Evolutionary conservation across 768 basidiomycete genomes (phyloP), one percentile per base, ranked within the genome.

Genomic region (Termitomyces sp.): DNA sequence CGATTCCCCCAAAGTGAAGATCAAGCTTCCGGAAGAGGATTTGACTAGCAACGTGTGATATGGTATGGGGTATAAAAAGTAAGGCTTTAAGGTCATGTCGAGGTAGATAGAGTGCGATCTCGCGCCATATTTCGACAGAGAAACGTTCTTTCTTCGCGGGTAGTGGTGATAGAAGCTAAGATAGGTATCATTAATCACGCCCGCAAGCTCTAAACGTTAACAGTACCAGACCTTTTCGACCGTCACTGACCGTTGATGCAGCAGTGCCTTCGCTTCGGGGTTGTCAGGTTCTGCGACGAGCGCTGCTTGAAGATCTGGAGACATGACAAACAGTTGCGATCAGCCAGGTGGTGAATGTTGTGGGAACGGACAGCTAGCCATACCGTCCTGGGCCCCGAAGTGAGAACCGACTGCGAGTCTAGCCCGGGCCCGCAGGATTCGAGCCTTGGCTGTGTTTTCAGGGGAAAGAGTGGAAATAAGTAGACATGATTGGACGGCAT

Each of bases 61-160:
- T 73, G 17, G 77, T 77, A 60, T 89, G 85, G 0, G 87, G 86
- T 4, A 90, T 78, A 50, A 81, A 78, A 1, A 89, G 73, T 0
- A 88, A 72, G 0, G 83, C 78, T 63, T 82, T 85, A 50, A 89
- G 80, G 66, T 90, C 88, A 10, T 79, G 78, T 19, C 81, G 77
- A 0, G 86, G 83, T 5, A 90, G 77, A 63, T 77, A 84, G 5
- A 77, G 70, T 0, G 82, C 86, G 38, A 90, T 83, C 65, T 88
- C 82, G 35, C 83, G 75, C 88, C 88, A 90, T 51, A 89, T 82
- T 70, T 90, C 88, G 6, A 75, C 74, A 4, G 87, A 87, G 62
- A 89, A 82, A 19, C 78, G 77, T 38, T 81, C 81, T 17, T 75
- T 78, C 49, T 74, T 75, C 29, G 71, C 66, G 9, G 78, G 77